Conservation (phyloP, 2,329 filamentous ascomycete genomes). For the Elsinoe fawcettii region DNA sequence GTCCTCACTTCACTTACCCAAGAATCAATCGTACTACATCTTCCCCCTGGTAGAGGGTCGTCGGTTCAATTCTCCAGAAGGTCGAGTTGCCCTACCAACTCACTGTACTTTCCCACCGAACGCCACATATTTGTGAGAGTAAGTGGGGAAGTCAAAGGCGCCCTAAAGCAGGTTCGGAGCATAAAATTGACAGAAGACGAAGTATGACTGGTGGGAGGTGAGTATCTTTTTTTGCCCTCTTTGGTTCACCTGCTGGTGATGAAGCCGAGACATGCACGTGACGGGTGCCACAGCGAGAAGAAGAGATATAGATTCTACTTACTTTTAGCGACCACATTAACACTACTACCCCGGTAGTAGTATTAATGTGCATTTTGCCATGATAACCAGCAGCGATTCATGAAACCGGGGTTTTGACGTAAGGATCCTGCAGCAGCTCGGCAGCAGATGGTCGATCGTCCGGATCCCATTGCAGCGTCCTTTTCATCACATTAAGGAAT, state of each 20-base stretch:
- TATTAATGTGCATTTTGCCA: too few species aligned
- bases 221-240: background rate
- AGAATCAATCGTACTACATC: background rate
- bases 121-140: background rate
- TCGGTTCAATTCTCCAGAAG: background rate
- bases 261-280: background rate
- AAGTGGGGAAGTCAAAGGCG: background rate
- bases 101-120: background rate
- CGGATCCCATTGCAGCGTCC: conserved; percentile 33
- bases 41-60: background rate
- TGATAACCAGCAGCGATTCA: too few species aligned
- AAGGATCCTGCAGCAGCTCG: conserved; percentile 21
- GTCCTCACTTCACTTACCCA: background rate
- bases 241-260: too few species aligned
- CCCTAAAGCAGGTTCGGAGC: background rate
- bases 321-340: too few species aligned
- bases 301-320: too few species aligned
- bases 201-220: background rate
- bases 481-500: conserved; percentile 30
- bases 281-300: background rate
- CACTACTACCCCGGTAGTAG: too few species aligned
- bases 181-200: background rate
- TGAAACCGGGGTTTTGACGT: background rate
- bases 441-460: conserved; percentile 21
- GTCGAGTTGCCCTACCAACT: background rate